phyloP scores from a whole-genome alignment of 106 monocot species.

The Posidonia australis region DNA sequence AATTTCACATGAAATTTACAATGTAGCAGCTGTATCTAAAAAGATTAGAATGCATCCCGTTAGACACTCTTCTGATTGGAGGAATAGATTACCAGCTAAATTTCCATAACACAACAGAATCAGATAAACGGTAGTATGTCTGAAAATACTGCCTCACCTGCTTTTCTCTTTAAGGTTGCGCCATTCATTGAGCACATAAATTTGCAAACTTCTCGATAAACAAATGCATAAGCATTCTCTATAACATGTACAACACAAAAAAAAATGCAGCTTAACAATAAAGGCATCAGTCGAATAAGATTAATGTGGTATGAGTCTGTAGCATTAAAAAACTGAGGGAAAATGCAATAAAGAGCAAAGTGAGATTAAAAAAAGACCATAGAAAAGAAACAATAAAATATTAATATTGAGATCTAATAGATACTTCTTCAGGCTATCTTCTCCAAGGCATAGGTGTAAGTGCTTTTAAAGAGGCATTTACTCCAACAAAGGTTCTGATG shows the following conservation, averaged over 20 bases:
- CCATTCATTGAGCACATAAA: conserved; percentile 21
- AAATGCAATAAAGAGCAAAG: not conserved
- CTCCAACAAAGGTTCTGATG: not conserved
- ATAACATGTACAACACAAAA: not conserved
- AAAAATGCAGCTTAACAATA: not conserved
- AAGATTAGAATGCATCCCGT: no score
- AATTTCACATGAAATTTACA: no score
- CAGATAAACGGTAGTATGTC: not conserved
- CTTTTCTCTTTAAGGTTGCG: conserved; percentile 51
- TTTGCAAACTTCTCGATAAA: conserved; percentile 69
- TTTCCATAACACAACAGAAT: no score
- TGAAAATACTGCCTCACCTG: conserved; percentile 25
- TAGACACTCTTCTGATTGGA: no score
- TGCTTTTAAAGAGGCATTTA: not conserved
- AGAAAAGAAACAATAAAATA: not conserved
- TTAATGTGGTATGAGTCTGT: not conserved
- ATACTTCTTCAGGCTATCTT: not conserved
- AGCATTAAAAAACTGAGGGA: not conserved
- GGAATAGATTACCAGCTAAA: no score
- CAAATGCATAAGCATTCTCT: conserved; percentile 86
- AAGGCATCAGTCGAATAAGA: not conserved
- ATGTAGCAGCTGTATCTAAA: no score
- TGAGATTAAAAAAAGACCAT: not conserved
- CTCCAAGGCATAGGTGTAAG: not conserved
- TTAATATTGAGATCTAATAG: not conserved